Evolutionary conservation across 176 grass and related monocot genomes (phyloP).

Genomic region (Elaeis guineensis): DNA sequence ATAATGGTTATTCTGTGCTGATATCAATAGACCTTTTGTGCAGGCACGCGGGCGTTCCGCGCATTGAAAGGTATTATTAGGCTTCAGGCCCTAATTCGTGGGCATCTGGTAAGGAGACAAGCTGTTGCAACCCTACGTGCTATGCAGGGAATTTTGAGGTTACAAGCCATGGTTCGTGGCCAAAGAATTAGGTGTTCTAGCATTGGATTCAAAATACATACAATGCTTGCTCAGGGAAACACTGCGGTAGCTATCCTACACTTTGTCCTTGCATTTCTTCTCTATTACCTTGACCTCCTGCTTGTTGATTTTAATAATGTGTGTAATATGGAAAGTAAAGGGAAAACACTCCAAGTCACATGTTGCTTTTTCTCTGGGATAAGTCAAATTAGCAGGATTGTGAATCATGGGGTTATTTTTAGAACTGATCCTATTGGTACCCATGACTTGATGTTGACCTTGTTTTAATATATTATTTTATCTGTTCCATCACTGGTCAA

Average conservation of each 20-base stretch:
- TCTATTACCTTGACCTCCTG: not conserved
- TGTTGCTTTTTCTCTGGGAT: no score
- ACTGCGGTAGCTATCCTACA: slow-evolving; percentile 15
- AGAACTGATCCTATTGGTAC: no score
- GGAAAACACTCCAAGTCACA: no score
- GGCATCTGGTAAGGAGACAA: slow-evolving; percentile 86
- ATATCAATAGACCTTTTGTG: slow-evolving; percentile 4
- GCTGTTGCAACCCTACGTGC: slow-evolving; percentile 66
- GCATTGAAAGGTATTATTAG: slow-evolving; percentile 76
- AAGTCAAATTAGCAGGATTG: no score
- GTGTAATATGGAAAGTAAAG: no score
- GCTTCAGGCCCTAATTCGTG: slow-evolving; percentile 73
- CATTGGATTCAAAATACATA: slow-evolving; percentile 15
- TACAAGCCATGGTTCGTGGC: slow-evolving; percentile 66
- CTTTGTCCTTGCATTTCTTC: not conserved
- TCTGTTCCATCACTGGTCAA: no score
- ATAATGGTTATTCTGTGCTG: not conserved
- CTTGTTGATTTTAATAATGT: no score
- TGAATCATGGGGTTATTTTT: no score
- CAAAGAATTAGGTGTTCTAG: slow-evolving; percentile 43
- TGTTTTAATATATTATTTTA: no score
- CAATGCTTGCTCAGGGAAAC: slow-evolving; percentile 21
- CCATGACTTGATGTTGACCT: no score
- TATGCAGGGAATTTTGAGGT: slow-evolving; percentile 66
- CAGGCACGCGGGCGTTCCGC: slow-evolving; percentile 70